Evolutionary conservation across 2,329 filamentous ascomycete genomes (phyloP).

Genomic region (Periconia sp.): DNA sequence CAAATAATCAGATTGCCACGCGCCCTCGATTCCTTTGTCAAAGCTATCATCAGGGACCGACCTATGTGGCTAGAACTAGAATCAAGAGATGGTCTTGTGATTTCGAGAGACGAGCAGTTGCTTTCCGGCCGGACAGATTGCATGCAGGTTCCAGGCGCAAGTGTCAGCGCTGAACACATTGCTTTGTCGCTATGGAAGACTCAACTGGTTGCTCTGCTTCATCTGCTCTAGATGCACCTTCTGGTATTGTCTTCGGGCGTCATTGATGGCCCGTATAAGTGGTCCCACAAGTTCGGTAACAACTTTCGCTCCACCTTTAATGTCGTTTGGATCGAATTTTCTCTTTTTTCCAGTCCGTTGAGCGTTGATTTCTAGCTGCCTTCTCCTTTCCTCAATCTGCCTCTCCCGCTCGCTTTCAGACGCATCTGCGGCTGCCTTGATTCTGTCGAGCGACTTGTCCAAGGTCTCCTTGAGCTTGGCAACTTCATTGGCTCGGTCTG

Average conservation of each 20-base stretch:
- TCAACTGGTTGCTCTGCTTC: slow-evolving; percentile 17
- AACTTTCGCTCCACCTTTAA: slow-evolving; percentile 76
- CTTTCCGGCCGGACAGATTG: no score
- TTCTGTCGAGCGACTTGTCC: slow-evolving; percentile 75
- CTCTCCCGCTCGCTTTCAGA: slow-evolving; percentile 76
- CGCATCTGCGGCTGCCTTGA: slow-evolving; percentile 78
- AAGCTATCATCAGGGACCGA: background rate
- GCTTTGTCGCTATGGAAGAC: no score
- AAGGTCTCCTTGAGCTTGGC: slow-evolving; percentile 83
- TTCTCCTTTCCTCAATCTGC: slow-evolving; percentile 70
- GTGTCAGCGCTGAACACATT: no score
- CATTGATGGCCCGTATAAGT: slow-evolving; percentile 71
- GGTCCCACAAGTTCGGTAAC: slow-evolving; percentile 80
- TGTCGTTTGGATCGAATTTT: slow-evolving; percentile 69
- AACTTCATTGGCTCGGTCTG: slow-evolving; percentile 79
- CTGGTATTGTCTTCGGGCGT: slow-evolving; percentile 74
- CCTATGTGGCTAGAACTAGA: no score
- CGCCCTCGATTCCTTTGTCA: background rate
- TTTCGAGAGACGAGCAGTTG: no score
- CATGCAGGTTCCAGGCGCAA: no score
- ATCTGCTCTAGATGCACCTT: slow-evolving; percentile 69
- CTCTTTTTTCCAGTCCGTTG: slow-evolving; percentile 76
- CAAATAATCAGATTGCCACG: slow-evolving; percentile 11
- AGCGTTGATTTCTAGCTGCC: slow-evolving; percentile 73
- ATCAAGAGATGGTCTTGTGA: no score